Evolutionary conservation across 257 asterid genomes (phyloP).

Genomic region (Henckelia pumila): DNA sequence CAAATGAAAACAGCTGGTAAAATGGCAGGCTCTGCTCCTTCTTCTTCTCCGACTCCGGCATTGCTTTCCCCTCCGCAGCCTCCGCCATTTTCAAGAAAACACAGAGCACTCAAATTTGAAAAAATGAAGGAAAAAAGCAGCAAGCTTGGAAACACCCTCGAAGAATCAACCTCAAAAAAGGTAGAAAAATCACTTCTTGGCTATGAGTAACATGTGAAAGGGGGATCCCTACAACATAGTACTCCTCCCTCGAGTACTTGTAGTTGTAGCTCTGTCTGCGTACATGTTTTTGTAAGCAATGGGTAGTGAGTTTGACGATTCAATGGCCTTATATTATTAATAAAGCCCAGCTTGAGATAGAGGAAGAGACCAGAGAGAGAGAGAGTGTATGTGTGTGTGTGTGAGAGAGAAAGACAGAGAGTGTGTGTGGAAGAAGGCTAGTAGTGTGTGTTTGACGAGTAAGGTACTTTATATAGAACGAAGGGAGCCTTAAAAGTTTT

Average conservation of each 20-base stretch:
- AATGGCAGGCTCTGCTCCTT: slow-evolving; percentile 59
- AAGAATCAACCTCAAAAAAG: slow-evolving; percentile 25
- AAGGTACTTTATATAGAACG: not conserved
- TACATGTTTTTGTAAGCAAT: not conserved
- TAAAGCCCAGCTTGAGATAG: not conserved
- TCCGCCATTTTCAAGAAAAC: slow-evolving; percentile 41
- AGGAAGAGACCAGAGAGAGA: not conserved
- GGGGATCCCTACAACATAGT: slow-evolving; percentile 12
- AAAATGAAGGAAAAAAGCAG: not conserved
- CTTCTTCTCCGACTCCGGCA: slow-evolving; percentile 63
- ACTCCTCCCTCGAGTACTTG: not conserved
- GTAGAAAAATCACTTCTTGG: slow-evolving; percentile 1
- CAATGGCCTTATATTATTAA: slow-evolving; percentile 27
- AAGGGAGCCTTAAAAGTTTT: not conserved
- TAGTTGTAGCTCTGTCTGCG: not conserved
- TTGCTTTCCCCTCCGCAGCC: slow-evolving; percentile 43
- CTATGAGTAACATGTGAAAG: slow-evolving; percentile 22
- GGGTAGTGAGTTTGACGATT: slow-evolving; percentile 18
- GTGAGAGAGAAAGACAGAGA: not conserved
- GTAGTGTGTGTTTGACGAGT: not conserved
- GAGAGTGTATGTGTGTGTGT: not conserved
- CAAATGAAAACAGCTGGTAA: slow-evolving; percentile 55
- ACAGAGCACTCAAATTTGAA: not conserved
- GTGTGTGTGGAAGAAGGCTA: not conserved
- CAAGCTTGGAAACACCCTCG: slow-evolving; percentile 8